phyloP scores from a whole-genome alignment of 495 filamentous ascomycete species.

The Chaetomium cochliodes region DNA sequence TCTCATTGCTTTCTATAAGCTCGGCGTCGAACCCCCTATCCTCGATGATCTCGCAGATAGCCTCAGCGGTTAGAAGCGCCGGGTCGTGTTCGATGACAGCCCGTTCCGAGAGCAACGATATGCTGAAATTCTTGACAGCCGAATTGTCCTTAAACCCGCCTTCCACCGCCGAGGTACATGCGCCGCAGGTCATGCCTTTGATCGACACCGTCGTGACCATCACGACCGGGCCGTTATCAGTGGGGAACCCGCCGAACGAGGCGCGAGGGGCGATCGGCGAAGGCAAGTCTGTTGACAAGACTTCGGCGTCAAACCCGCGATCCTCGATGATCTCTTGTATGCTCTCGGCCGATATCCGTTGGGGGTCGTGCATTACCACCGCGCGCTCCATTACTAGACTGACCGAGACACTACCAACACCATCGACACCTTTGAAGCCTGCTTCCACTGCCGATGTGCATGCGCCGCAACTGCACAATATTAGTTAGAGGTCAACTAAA shows the following conservation, averaged over 20 bases:
- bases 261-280: slow-evolving; percentile 40
- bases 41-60: slow-evolving; percentile 78
- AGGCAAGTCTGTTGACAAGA: slow-evolving; percentile 77
- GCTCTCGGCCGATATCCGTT: slow-evolving; percentile 65
- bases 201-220: slow-evolving; percentile 79
- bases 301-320: slow-evolving; percentile 87
- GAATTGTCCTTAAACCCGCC: slow-evolving; percentile 73
- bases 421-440: slow-evolving; percentile 76
- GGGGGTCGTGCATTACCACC: slow-evolving; percentile 83
- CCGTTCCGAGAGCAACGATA: slow-evolving; percentile 88
- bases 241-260: slow-evolving; percentile 32
- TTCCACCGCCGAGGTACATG: slow-evolving; percentile 89
- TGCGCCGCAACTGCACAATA: slow-evolving; percentile 58
- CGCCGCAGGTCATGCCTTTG: slow-evolving; percentile 95
- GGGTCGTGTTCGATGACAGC: slow-evolving; percentile 87
- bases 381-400: slow-evolving; percentile 91
- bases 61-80: slow-evolving; percentile 60
- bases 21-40: slow-evolving; percentile 89
- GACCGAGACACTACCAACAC: slow-evolving; percentile 79
- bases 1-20: slow-evolving; percentile 57
- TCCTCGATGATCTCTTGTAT: slow-evolving; percentile 88
- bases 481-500: slow-evolving; percentile 1
- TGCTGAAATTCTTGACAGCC: slow-evolving; percentile 83
- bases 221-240: slow-evolving; percentile 36
- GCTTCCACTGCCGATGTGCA: slow-evolving; percentile 85